Conservation (phyloP, 352 stramenopile genomes). For the Blastocystis sp. region DNA sequence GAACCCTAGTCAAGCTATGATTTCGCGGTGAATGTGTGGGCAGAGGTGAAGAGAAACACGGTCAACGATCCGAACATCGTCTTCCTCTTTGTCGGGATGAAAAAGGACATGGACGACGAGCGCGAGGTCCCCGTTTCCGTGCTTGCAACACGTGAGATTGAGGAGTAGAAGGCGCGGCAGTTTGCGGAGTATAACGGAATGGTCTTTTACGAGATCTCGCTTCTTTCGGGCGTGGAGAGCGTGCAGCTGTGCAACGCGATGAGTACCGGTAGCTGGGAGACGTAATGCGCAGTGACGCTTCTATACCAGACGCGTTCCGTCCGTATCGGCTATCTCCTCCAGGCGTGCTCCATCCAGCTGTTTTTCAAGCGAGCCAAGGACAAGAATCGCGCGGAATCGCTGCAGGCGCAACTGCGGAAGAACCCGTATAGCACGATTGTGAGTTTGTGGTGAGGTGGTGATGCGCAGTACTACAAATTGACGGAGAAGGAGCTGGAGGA, state of each 20-base stretch:
- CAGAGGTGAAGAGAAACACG: not conserved
- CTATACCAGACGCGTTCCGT: slow-evolving; percentile 7
- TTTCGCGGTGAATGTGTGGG: not conserved
- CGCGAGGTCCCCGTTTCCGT: slow-evolving; percentile 54
- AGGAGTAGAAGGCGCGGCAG: slow-evolving; percentile 27
- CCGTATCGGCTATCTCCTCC: slow-evolving; percentile 15
- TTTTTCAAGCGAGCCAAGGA: not conserved
- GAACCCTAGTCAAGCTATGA: slow-evolving; percentile 43
- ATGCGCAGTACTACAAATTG: slow-evolving; percentile 30
- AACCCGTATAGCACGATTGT: slow-evolving; percentile 37
- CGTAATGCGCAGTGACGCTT: not conserved
- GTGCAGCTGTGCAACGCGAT: not conserved
- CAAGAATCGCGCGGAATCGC: not conserved
- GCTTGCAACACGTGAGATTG: not conserved
- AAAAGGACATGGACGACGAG: slow-evolving; percentile 64
- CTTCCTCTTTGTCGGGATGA: slow-evolving; percentile 41
- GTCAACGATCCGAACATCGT: slow-evolving; percentile 52
- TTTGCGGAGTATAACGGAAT: slow-evolving; percentile 18
- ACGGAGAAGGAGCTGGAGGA: slow-evolving; percentile 11
- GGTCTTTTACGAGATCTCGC: slow-evolving; percentile 40
- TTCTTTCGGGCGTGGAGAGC: not conserved
- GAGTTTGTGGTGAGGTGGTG: not conserved
- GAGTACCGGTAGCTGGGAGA: not conserved
- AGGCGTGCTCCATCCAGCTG: slow-evolving; percentile 54
- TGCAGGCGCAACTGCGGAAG: slow-evolving; percentile 23